Evolutionary conservation across 352 stramenopile genomes (phyloP), one percentile per base, ranked within the genome.

Genomic region (Phytophthora uliginosa): DNA sequence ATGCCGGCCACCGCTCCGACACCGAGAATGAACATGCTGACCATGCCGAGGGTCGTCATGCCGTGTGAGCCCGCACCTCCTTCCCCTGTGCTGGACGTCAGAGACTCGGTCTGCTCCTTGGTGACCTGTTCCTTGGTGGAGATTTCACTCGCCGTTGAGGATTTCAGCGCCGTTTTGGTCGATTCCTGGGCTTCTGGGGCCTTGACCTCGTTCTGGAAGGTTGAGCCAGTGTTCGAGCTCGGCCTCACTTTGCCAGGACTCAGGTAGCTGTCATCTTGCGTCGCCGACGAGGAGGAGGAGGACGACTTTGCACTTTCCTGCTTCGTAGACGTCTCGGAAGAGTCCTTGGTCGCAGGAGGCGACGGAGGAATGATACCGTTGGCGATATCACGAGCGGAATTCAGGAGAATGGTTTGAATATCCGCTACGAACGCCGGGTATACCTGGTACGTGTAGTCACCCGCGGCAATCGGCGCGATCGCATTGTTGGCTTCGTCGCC

Each of bases 391-490:
- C 77, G 62, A 51, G 75, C 75, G 7, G 63, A 64, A n/a, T 75
- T 77, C 17, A 84, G 52, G 13, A 92, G 69, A 51, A 81, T 74
- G 28, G 82, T 78, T 24, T 90, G 77, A 57, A 88, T 72, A 59
- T 84, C 79, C 26, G 70, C 50, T n/a, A 92, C 74, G 66, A 88
- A 91, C 63, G 58, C 61, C 60, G 78, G 76, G 61, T 85, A 92
- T 22, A 82, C 72, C 36, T 89, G 64, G 65, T 92, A 90, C 24
- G 85, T 83, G 34, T 80, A 55, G 63, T 81, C 63, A 0, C 83
- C 81, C 1, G 64, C 73, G 18, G 85, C 77, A 59, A 92, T 92
- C 15, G 85, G 20, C 9, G 83, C 79, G 40, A 92, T 80, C 36
- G 74, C 75, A 57, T 85, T 82, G 70, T 86, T 85, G 6, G 63